A percentile compares a stretch with the other conserved stretches of the same genome.
Evolutionary conservation across 1,284 basidiomycete species (phyloP).

Genomic region (Peniophora sp.): DNA sequence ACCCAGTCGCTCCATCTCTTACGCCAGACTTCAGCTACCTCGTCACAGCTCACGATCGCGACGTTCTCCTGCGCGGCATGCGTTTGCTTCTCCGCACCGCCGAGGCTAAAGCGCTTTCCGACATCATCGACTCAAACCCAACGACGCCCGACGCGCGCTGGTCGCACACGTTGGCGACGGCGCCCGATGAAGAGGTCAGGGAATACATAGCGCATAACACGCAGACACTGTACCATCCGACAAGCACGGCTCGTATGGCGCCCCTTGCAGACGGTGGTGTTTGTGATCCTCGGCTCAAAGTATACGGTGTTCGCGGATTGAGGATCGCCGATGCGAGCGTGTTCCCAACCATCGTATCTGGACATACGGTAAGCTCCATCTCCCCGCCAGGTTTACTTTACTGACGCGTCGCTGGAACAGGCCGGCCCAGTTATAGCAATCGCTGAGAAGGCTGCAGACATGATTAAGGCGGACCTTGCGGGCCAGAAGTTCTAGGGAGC

Average conservation of each 20-base stretch:
- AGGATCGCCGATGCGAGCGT: slow-evolving; percentile 55
- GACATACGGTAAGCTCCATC: slow-evolving; percentile 46
- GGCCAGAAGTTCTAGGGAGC: neutral
- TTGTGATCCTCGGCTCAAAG: slow-evolving; percentile 27
- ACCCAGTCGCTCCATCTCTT: neutral
- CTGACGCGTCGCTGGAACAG: slow-evolving; percentile 23
- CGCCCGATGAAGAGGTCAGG: slow-evolving; percentile 21
- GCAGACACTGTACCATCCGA: slow-evolving; percentile 54
- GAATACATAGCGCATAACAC: slow-evolving; percentile 33
- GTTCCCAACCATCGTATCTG: slow-evolving; percentile 50
- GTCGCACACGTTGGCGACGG: slow-evolving; percentile 16
- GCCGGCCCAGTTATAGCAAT: slow-evolving; percentile 49
- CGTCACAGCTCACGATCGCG: slow-evolving; percentile 44
- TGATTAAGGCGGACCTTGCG: slow-evolving; percentile 35
- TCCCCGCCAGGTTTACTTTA: neutral
- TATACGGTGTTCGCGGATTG: slow-evolving; percentile 32
- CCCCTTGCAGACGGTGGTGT: slow-evolving; percentile 34
- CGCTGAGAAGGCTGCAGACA: slow-evolving; percentile 58
- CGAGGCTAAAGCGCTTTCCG: slow-evolving; percentile 39
- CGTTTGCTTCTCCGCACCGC: slow-evolving; percentile 42
- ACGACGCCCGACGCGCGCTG: slow-evolving; percentile 16
- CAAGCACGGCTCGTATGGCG: slow-evolving; percentile 54
- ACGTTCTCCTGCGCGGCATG: slow-evolving; percentile 45
- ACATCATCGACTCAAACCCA: slow-evolving; percentile 32
- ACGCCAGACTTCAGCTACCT: slow-evolving; percentile 38